Percentiles rank a stretch among this genome's conserved stretches.
Evolutionary conservation across 345 rosid species (phyloP).

Genomic region (Angophora floribunda): DNA sequence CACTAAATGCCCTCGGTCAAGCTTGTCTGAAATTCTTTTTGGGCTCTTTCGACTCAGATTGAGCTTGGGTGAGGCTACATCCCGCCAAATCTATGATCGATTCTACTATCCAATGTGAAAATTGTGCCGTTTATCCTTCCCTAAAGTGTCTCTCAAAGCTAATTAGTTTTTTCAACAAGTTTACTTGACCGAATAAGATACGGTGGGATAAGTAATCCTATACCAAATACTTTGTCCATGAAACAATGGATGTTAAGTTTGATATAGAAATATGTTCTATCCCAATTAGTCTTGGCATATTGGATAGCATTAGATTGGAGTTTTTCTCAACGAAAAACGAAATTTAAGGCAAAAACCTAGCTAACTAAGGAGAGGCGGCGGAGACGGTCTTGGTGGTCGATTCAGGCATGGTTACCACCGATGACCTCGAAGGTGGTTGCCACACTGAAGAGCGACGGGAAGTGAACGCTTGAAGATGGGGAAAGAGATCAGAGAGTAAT

Average conservation of each 20-base stretch:
- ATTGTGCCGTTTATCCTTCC: background rate
- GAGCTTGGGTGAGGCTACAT: background rate
- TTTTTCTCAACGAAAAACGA: background rate
- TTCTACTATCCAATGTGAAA: background rate
- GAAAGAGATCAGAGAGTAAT: background rate
- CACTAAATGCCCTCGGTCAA: background rate
- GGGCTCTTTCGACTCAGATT: background rate
- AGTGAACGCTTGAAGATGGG: background rate
- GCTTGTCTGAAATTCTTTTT: background rate
- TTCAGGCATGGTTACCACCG: background rate
- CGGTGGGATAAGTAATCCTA: background rate
- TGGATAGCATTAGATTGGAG: background rate
- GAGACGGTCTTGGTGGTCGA: background rate
- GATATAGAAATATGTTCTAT: background rate
- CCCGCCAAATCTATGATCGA: background rate
- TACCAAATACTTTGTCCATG: background rate
- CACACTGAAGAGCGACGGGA: background rate
- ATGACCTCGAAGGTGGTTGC: background rate
- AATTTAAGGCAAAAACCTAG: background rate
- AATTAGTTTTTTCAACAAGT: background rate
- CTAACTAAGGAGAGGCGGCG: background rate
- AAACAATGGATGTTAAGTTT: background rate
- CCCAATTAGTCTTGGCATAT: background rate
- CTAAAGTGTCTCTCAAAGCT: background rate
- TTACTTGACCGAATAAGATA: background rate